Percentiles rank a stretch among this genome's conserved stretches.
Conservation (phyloP, 495 filamentous ascomycete species). For the Neurospora pannonica region DNA sequence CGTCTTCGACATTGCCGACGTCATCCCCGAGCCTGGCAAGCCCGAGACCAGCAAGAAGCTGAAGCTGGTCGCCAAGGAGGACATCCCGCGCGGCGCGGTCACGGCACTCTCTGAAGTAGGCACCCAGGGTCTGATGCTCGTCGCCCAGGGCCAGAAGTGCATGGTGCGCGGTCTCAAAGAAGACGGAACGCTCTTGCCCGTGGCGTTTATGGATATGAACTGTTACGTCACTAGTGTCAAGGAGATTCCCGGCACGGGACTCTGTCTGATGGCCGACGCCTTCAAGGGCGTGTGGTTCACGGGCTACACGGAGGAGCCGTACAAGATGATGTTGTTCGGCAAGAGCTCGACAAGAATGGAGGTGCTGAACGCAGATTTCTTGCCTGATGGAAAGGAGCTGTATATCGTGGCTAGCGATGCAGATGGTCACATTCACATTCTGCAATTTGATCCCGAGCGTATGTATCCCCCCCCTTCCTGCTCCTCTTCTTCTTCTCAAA, state of each 20-base stretch:
- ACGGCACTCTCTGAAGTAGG: constrained; percentile 79
- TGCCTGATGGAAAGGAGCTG: constrained; percentile 76
- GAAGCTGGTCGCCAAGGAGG: constrained; percentile 79
- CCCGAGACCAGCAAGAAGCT: constrained; percentile 78
- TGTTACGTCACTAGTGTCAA: constrained; percentile 78
- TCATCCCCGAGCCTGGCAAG: constrained; percentile 77
- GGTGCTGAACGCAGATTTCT: constrained; percentile 74
- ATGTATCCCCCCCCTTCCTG: constrained; percentile 14
- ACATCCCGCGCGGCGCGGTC: constrained; percentile 82
- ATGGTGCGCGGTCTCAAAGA: constrained; percentile 96
- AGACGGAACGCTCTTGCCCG: constrained; percentile 80
- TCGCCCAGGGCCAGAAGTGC: constrained; percentile 91
- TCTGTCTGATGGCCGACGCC: constrained; percentile 78
- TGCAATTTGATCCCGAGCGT: constrained; percentile 92
- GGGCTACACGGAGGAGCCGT: constrained; percentile 90
- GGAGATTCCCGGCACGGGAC: constrained; percentile 69
- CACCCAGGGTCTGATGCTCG: constrained; percentile 84
- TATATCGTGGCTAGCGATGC: constrained; percentile 76
- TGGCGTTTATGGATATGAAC: constrained; percentile 97
- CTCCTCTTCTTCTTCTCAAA: not conserved
- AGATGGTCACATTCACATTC: constrained; percentile 73
- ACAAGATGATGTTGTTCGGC: constrained; percentile 88
- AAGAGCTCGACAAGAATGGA: constrained; percentile 69
- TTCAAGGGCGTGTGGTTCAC: constrained; percentile 92
- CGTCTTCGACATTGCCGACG: constrained; percentile 83